phyloP scores from a whole-genome alignment of 305 asterid genomes.

The Fraxinus nigra region DNA sequence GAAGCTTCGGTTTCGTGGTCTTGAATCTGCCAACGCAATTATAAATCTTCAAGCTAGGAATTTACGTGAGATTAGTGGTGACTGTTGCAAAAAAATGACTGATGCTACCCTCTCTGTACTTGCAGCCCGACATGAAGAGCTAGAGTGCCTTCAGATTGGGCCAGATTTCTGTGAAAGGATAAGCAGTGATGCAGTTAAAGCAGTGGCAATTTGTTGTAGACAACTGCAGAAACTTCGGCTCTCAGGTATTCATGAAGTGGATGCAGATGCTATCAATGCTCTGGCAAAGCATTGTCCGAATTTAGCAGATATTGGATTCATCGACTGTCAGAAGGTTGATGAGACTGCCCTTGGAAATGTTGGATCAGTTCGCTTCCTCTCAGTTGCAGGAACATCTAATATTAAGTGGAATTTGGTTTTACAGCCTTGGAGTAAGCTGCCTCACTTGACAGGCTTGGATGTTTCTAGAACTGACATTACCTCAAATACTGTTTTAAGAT shows the following conservation, averaged over 20 bases:
- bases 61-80: constrained; percentile 71
- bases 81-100: constrained; percentile 66
- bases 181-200: constrained; percentile 75
- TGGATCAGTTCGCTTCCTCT: constrained; percentile 64
- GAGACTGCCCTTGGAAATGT: constrained; percentile 64
- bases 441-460: constrained; percentile 68
- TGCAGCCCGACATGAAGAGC: constrained; percentile 77
- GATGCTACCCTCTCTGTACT: constrained; percentile 75
- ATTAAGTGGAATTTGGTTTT: constrained; percentile 63
- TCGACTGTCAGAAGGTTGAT: constrained; percentile 70
- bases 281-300: constrained; percentile 61
- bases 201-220: constrained; percentile 70
- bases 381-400: constrained; percentile 73
- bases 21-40: constrained; percentile 77
- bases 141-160: constrained; percentile 84
- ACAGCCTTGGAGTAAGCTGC: constrained; percentile 70
- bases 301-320: constrained; percentile 69
- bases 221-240: constrained; percentile 63
- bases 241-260: constrained; percentile 75
- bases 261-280: constrained; percentile 71
- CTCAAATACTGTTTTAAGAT: constrained; percentile 48
- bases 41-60: constrained; percentile 63
- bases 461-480: constrained; percentile 77
- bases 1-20: constrained; percentile 81
- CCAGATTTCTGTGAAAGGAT: constrained; percentile 86